Base-by-base conservation (phyloP, 257 asterid species). In the Buddleja alternifolia region DNA sequence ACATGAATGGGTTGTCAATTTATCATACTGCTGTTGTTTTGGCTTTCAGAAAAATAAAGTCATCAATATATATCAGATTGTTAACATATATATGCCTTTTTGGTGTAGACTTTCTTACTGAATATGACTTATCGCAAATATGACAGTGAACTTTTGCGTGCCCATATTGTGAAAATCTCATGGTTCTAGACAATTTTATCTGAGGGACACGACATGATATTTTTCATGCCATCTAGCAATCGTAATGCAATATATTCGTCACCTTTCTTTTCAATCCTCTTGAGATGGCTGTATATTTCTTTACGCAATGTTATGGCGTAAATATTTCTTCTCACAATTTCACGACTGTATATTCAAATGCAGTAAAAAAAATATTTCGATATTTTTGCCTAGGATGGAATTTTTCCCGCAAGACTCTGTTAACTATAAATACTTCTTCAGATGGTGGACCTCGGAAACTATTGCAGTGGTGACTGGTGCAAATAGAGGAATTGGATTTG, bases 401-500 rank as follows among this genome's bases (percentile, higher is more conserved):
- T 45, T 42, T 34, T 67, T 48, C n/a, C n/a, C 17, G 42, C 1
- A 40, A 25, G 14, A 52, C n/a, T 44, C 6, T 42, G 20, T 44
- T 52, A 7, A 56, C 19, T 10, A 21, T 46, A 11, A 14, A 9
- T 60, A 5, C 7, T 60, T 70, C 23, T 47, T 69, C 81, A 93
- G 99, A 84, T 93, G 99, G 99, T 93, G 99, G 99, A 78, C 88
- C 25, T 52, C 84, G 0, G 88, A 85, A 14, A 88, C 93, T 14
- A 72, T 88, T 63, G 99, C 96, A 14, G 95, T 89, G 53, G 99
- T 93, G 67, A 90, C 99, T 2, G 99, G 99, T 61, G 90, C 91
- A 51, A 93, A 93, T 70, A 82, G 99, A 73, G 99, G 99, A 46
- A 90, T 93, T 36, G 99, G 99, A 21, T 88, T 88, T 76, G 99